These are phyloP conservation scores for Thymus mandschuricus DNA, from an alignment of 257 asterid genomes.

Conservation along the genomic window DNA sequence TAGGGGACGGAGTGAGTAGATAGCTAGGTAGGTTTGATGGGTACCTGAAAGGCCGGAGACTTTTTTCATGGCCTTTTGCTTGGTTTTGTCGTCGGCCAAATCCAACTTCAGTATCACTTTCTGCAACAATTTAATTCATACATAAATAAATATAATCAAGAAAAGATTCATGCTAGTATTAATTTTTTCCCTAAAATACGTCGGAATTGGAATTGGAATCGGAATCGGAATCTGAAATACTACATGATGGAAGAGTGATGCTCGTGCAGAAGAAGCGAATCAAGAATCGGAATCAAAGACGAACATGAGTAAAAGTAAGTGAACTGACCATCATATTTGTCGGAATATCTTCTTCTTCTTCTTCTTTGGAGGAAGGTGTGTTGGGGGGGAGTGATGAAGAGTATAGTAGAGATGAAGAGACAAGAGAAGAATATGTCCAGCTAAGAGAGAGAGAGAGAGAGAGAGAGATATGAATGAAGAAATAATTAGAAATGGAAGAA, in stretches of 20 bases:
- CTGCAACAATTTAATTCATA: constrained; percentile 37
- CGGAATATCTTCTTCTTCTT: neutral
- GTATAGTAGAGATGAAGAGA: neutral
- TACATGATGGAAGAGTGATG: neutral
- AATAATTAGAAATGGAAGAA: too few relatives aligned
- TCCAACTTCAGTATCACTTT: constrained; percentile 60
- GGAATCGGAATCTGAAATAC: constrained; percentile 8
- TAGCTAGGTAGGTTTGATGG: neutral
- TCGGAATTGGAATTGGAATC: too few relatives aligned
- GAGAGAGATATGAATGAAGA: neutral
- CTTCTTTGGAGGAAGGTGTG: neutral
- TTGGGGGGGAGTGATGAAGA: neutral
- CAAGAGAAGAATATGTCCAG: neutral
- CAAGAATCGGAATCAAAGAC: constrained; percentile 32
- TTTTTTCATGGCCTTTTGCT: constrained; percentile 58
- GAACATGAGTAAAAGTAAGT: neutral
- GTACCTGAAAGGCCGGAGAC: constrained; percentile 66
- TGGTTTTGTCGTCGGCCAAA: constrained; percentile 53
- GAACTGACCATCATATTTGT: constrained; percentile 33
- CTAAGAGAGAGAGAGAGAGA: neutral
- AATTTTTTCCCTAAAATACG: neutral
- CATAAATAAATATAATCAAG: neutral
- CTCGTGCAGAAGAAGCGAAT: neutral
- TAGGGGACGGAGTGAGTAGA: too few relatives aligned
- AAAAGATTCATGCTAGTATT: neutral